Base-by-base conservation (phyloP, 768 basidiomycete species). In the Termitomyces sp. region DNA sequence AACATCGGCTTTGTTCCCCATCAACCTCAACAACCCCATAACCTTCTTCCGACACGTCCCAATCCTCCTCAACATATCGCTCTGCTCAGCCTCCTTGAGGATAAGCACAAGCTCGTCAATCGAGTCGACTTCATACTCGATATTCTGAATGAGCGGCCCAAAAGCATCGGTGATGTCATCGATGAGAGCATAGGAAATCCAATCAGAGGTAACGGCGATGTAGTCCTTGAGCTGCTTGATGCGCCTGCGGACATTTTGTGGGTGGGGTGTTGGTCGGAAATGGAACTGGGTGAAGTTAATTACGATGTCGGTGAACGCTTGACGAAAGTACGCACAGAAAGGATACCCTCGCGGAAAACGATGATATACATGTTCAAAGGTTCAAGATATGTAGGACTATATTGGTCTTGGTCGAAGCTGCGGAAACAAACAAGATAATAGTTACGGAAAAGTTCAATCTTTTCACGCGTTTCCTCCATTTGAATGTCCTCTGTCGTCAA, bases 101-200 rank as follows among this genome's bases (percentile, higher is more conserved):
- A 99, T 99, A 56, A 99, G 76, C 63, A 98, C 97, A 46, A 99
- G 80, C 74, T 99, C 97, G 64, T 98, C 97, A 58, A 99, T 98
- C 57, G 89, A 92, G 73, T 99, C 97, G 71, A 99, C 97, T 73
- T 99, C 97, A 63, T 98, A 98, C 70, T 99, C 97, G 70, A 98
- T 99, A 67, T 88, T 86, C 70, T 98, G 97, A 64, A 99, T 98
- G 54, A 99, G 82, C 5, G 97, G 97, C 13, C 97, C 97, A 68
- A 99, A 99, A 9, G 94, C 96, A 66, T 99, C 97, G 45, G 97
- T 98, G 69, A 99, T 98, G 72, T 99, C 97, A 73, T 99, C 97
- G 66, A 99, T 99, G 56, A 99, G 83, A 10, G 97, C 97, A 64
- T 99, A 99, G 5, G 95, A 98, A 60, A 99, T 99, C 97, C 97